Evolutionary conservation across 371 early-diverging fungal genomes (phyloP).

Genomic region (Rhizopus sp.): DNA sequence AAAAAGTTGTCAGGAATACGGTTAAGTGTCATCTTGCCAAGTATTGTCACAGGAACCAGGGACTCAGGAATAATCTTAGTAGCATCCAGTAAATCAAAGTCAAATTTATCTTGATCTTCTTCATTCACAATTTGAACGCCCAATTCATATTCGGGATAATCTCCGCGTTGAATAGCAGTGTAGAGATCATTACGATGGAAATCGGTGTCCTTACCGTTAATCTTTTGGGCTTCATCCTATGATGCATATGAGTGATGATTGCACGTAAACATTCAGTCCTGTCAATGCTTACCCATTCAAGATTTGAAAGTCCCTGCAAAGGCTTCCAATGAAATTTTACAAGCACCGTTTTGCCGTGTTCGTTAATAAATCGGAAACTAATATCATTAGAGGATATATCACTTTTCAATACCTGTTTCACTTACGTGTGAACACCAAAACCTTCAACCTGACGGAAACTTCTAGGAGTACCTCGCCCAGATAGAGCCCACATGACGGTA

Average conservation of each 20-base stretch:
- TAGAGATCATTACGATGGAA: conserved; percentile 55
- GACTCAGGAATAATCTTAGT: conserved; percentile 62
- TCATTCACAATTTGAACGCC: conserved; percentile 50
- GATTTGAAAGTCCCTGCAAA: conserved; percentile 42
- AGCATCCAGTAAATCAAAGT: conserved; percentile 54
- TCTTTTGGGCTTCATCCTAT: conserved; percentile 53
- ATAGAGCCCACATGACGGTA: conserved; percentile 48
- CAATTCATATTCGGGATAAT: conserved; percentile 55
- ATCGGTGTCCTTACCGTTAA: conserved; percentile 57
- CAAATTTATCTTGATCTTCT: conserved; percentile 45
- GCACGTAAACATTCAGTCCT: background rate
- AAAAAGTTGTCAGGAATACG: conserved; percentile 58
- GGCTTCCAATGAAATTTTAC: conserved; percentile 63
- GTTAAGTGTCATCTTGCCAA: conserved; percentile 57
- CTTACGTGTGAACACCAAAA: conserved; percentile 44
- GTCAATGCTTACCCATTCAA: conserved; percentile 32
- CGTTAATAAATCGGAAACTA: conserved; percentile 51
- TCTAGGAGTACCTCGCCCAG: conserved; percentile 48
- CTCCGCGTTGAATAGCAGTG: conserved; percentile 45
- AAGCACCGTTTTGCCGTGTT: conserved; percentile 35
- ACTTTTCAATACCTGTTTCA: background rate
- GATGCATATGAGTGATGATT: background rate
- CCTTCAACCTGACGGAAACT: conserved; percentile 50
- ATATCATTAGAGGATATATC: background rate
- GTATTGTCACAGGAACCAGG: conserved; percentile 40